A percentile compares a stretch with the other conserved stretches of the same genome.
Evolutionary conservation across 148 eudicot species (phyloP).

Genomic region (Dianthus caryophyllus): DNA sequence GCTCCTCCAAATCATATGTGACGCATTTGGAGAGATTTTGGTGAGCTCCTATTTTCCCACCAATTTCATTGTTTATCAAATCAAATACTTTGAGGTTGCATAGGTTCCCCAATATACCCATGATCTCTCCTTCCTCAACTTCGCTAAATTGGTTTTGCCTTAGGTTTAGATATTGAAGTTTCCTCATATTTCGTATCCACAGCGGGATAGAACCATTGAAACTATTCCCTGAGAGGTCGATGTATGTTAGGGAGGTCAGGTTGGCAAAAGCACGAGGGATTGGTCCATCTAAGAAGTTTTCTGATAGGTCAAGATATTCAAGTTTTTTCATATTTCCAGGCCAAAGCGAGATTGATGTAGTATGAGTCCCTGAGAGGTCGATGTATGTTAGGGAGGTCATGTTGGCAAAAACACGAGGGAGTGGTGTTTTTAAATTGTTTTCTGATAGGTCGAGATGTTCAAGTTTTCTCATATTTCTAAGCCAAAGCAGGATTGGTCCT

Average conservation of each 20-base stretch:
- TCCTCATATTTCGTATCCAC: slow-evolving; percentile 13
- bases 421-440: too few species aligned
- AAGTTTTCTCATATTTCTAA: slow-evolving; percentile 10
- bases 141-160: slow-evolving; percentile 6
- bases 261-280: slow-evolving; percentile 4
- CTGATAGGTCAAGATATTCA: not conserved
- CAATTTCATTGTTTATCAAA: not conserved
- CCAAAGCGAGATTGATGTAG: slow-evolving; percentile 12
- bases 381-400: too few species aligned
- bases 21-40: slow-evolving; percentile 12
- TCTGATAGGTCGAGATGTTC: not conserved
- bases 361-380: not conserved
- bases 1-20: slow-evolving; percentile 3
- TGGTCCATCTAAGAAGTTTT: not conserved
- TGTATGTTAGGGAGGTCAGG: slow-evolving; percentile 16
- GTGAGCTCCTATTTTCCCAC: not conserved
- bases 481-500: slow-evolving; percentile 18
- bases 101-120: slow-evolving; percentile 13
- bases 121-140: slow-evolving; percentile 24
- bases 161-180: slow-evolving; percentile 8
- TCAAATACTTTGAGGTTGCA: slow-evolving; percentile 13
- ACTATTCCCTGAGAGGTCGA: slow-evolving; percentile 12
- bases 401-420: too few species aligned
- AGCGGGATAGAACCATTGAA: slow-evolving; percentile 15
- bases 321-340: not conserved